Evolutionary conservation across 2,329 filamentous ascomycete species (phyloP), one percentile per base, ranked within the genome.

Genomic region (Phialemoniopsis sp.): DNA sequence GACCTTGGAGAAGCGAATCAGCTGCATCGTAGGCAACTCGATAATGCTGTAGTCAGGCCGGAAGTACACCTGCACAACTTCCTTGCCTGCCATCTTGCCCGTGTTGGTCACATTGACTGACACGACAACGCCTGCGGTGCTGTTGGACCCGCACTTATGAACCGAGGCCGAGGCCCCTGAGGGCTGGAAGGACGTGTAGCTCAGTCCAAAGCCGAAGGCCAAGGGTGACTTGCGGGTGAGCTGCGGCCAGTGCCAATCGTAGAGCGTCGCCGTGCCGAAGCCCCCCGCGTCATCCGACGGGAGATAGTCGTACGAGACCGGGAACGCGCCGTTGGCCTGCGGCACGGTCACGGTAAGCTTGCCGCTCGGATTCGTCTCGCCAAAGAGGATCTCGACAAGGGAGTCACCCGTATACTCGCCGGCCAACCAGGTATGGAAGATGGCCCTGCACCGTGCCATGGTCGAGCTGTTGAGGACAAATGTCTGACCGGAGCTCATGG

Each of bases 261-360:
- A n/a, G n/a, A n/a, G n/a, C 4, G 72, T 72, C 32, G 37, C 58
- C 39, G 71, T 73, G 58, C 85, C 81, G n/a, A n/a, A n/a, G n/a
- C n/a, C n/a, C n/a, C n/a, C n/a, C n/a, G n/a, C n/a, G n/a, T n/a
- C n/a, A 48, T 79, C 73, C 4, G 70, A 71, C 1, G 68, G 68
- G 57, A 86, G 82, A 54, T 82, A 73, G 21, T 83, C 74, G 58
- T 87, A 85, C 54, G 85, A 81, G 39, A 84, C 71, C 38, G 82
- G 82, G 5, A 57, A 47, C 9, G 65, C 56, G n/a, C 64, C 57
- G 5, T 61, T 52, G 3, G 53, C 58, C 62, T 70, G 10, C n/a
- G n/a, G n/a, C n/a, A n/a, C n/a, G n/a, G n/a, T n/a, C n/a, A 75
- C 64, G 0, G 57, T 56, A 9, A 59, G 45, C 38, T 59, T 59